Percentiles rank a stretch among this genome's conserved stretches.
These are phyloP conservation scores for Cryptosporidium baileyi DNA, from an alignment of 169 alveolate genomes.

Conservation along the genomic window DNA sequence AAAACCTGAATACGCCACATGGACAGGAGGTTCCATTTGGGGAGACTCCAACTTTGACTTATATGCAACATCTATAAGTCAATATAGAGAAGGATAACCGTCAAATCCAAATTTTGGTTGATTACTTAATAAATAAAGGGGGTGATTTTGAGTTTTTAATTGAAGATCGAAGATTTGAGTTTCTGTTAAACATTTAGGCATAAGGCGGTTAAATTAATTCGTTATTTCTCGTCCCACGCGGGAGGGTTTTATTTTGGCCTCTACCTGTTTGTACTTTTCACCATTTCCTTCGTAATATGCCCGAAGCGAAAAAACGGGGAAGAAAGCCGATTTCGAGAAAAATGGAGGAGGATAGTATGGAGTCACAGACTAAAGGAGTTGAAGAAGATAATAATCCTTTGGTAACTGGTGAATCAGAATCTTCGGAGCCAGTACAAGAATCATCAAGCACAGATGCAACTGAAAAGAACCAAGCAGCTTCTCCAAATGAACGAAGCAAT, in stretches of 20 bases:
- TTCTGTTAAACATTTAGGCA: no score
- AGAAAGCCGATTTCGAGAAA: constrained; percentile 44
- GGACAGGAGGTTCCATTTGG: constrained; percentile 68
- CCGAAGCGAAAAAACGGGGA: constrained; percentile 70
- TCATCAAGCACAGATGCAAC: neutral
- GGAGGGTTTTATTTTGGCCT: neutral
- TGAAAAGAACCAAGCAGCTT: constrained; percentile 6
- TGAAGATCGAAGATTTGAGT: no score
- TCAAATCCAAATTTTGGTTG: neutral
- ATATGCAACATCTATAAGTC: neutral
- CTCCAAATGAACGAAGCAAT: constrained; percentile 16
- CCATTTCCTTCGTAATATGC: constrained; percentile 64
- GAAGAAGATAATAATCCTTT: neutral
- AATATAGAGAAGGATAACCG: neutral
- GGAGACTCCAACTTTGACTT: constrained; percentile 4
- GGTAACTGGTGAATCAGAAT: constrained; percentile 10
- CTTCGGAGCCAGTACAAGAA: constrained; percentile 9
- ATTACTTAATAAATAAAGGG: no score
- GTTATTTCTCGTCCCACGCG: constrained; percentile 69
- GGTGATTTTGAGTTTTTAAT: no score
- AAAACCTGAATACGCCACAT: constrained; percentile 30
- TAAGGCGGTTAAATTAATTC: no score
- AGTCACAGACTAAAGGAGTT: constrained; percentile 15
- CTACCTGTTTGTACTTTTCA: constrained; percentile 20
- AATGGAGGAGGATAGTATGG: constrained; percentile 67